Conservation (phyloP, 441 rosid genomes). For the Euphorbia celastroides region DNA sequence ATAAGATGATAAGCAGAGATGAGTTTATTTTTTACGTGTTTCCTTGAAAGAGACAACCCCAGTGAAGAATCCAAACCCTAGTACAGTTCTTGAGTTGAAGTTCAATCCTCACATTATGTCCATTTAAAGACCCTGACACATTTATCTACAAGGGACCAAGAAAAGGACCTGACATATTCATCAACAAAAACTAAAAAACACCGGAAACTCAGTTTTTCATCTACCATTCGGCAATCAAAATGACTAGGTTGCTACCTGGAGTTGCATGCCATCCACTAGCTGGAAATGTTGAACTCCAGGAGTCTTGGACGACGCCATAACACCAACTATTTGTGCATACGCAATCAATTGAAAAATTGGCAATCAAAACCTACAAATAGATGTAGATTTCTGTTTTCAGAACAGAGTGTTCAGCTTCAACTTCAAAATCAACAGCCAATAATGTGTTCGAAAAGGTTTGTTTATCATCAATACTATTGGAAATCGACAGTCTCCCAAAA, state of each 20-base stretch:
- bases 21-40: slow-evolving; percentile 32
- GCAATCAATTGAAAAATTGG: not conserved
- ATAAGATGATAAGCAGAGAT: not conserved
- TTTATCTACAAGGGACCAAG: slow-evolving; percentile 32
- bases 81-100: slow-evolving; percentile 52
- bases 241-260: slow-evolving; percentile 36
- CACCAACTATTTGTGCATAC: slow-evolving; percentile 10
- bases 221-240: not conserved
- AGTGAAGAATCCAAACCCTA: slow-evolving; percentile 58
- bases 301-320: slow-evolving; percentile 42
- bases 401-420: not conserved
- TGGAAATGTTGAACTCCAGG: slow-evolving; percentile 39
- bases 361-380: not conserved
- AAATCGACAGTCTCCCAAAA: not conserved
- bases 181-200: not conserved
- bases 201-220: slow-evolving; percentile 8
- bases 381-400: not conserved
- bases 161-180: not conserved
- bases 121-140: slow-evolving; percentile 39
- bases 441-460: not conserved
- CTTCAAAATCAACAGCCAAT: not conserved
- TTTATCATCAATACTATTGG: not conserved
- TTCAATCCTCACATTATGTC: slow-evolving; percentile 51
- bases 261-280: slow-evolving; percentile 59
- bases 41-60: slow-evolving; percentile 57